Conservation (phyloP, 2,329 filamentous ascomycete genomes). For the Neonectria magnoliae region DNA sequence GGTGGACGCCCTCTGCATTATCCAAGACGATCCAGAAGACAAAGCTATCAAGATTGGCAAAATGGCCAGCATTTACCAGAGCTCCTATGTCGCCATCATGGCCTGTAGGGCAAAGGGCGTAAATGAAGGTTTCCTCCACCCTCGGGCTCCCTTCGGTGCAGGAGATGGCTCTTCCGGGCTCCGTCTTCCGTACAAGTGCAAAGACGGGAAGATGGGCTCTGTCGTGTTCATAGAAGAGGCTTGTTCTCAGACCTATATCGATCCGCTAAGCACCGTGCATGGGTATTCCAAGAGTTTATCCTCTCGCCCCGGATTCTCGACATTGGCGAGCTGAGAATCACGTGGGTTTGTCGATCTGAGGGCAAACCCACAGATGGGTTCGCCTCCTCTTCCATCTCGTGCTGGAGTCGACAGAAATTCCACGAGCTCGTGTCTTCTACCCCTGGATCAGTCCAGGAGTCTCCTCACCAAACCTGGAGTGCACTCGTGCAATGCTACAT, state of each 20-base stretch:
- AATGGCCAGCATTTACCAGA: constrained; percentile 23
- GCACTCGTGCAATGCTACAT: not conserved
- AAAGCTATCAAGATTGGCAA: constrained; percentile 18
- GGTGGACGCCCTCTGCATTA: constrained; percentile 25
- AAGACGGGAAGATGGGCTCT: not conserved
- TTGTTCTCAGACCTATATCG: not conserved
- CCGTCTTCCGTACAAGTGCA: not conserved
- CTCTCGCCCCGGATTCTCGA: constrained; percentile 1
- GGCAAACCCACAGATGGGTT: constrained; percentile 5
- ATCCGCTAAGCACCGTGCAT: not conserved
- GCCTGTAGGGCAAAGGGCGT: constrained; percentile 6
- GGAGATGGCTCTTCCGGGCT: not conserved
- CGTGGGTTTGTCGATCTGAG: not conserved
- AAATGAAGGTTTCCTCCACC: constrained; percentile 1
- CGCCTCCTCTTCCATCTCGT: not conserved
- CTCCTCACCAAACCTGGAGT: not conserved
- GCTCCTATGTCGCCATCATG: constrained; percentile 8
- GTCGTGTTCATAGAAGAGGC: not conserved
- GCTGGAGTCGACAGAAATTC: constrained; percentile 6
- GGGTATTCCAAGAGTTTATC: constrained; percentile 5
- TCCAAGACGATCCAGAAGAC: constrained; percentile 19
- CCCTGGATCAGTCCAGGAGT: not conserved
- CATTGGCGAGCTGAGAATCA: constrained; percentile 1
- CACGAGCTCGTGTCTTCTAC: not conserved
- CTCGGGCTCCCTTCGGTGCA: not conserved